Percentiles rank a stretch among this genome's conserved stretches.
These are phyloP conservation scores for Xylaria sp. DNA, from an alignment of 2,329 filamentous ascomycete genomes.

Conservation along the genomic window DNA sequence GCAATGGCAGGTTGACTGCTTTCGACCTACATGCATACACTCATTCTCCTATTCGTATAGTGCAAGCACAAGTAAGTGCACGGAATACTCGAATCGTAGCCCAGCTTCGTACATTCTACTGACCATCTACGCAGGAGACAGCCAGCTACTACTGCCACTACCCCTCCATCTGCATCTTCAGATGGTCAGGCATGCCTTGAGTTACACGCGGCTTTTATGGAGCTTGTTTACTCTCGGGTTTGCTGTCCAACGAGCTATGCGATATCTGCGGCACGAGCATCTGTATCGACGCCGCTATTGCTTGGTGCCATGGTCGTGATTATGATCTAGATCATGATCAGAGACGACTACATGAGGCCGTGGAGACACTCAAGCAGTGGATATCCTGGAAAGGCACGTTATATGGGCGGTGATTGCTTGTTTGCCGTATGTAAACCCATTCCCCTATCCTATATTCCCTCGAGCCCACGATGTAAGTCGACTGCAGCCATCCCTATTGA, in stretches of 20 bases:
- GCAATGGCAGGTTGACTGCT: constrained; percentile 9
- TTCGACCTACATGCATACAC: neutral
- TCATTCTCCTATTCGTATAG: neutral
- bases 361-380: neutral
- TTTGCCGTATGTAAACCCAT: neutral
- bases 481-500: constrained; percentile 13
- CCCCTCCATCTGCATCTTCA: neutral
- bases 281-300: constrained; percentile 3
- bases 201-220: neutral
- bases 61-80: neutral
- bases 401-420: neutral
- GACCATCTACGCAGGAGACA: neutral
- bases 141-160: neutral
- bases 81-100: neutral
- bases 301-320: neutral
- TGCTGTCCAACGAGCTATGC: constrained; percentile 3
- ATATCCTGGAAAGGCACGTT: neutral
- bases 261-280: constrained; percentile 1
- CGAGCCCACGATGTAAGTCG: neutral
- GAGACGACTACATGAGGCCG: neutral
- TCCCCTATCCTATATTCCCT: no score
- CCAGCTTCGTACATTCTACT: neutral
- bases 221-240: constrained; percentile 3
- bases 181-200: neutral
- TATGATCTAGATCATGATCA: constrained; percentile 3